Evolutionary conservation across 2,329 filamentous ascomycete genomes (phyloP).

Genomic region (Apiospora saccharicola): DNA sequence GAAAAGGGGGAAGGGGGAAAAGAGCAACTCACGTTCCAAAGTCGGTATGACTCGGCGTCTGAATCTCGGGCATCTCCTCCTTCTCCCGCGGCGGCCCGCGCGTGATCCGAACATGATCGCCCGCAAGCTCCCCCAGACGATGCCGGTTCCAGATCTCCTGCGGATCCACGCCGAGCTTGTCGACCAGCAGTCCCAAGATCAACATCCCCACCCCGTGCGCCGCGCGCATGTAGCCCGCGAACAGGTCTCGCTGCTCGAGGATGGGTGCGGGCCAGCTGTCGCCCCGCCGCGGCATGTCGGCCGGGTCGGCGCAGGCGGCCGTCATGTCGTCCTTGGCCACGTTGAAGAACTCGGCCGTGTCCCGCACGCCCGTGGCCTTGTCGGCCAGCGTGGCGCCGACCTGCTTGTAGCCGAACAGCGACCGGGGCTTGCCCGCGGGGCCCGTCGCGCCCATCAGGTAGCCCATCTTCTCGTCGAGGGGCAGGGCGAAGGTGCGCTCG

Average conservation of each 20-base stretch:
- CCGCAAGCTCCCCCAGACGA: slow-evolving; percentile 39
- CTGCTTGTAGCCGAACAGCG: slow-evolving; percentile 44
- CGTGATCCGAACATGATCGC: slow-evolving; percentile 44
- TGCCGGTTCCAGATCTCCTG: slow-evolving; percentile 38
- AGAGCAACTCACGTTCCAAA: slow-evolving; percentile 44
- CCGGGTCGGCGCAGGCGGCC: slow-evolving; percentile 1
- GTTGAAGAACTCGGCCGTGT: slow-evolving; percentile 46
- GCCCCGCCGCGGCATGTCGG: slow-evolving; percentile 33
- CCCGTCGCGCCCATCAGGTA: slow-evolving; percentile 28
- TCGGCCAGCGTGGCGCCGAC: slow-evolving; percentile 41
- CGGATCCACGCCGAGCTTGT: slow-evolving; percentile 38
- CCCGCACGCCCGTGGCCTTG: slow-evolving; percentile 34
- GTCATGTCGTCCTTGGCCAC: slow-evolving; percentile 44
- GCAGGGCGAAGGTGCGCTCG: slow-evolving; percentile 38
- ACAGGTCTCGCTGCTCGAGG: slow-evolving; percentile 34
- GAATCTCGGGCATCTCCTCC: slow-evolving; percentile 42
- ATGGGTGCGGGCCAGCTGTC: slow-evolving; percentile 38
- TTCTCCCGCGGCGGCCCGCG: slow-evolving; percentile 40
- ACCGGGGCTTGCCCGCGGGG: slow-evolving; percentile 30
- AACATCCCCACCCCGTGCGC: slow-evolving; percentile 41
- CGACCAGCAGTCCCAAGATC: slow-evolving; percentile 39
- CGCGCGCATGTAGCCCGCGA: slow-evolving; percentile 37
- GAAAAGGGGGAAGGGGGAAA: background rate
- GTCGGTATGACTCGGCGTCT: slow-evolving; percentile 46
- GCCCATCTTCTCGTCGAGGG: slow-evolving; percentile 39